A percentile compares a stretch with the other conserved stretches of the same genome.
phyloP scores from a whole-genome alignment of 352 stramenopile species.

The Phytophthora podocarpi region DNA sequence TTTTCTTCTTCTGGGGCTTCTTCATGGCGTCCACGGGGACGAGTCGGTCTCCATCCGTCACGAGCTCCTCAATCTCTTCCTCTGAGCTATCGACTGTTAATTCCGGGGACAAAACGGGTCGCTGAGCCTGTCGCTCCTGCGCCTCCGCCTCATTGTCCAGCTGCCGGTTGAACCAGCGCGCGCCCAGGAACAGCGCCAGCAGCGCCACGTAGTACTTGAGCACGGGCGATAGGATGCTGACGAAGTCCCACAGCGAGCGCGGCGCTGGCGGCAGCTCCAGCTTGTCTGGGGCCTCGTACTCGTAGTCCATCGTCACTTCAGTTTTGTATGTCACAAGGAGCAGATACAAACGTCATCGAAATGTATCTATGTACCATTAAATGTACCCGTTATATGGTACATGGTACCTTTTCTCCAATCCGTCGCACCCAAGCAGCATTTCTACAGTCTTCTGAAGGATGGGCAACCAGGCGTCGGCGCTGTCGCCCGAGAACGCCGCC shows the following conservation, averaged over 20 bases:
- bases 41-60: conserved; percentile 60
- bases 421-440: conserved; percentile 20
- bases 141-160: conserved; percentile 54
- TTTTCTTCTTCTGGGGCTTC: conserved; percentile 41
- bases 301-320: conserved; percentile 7
- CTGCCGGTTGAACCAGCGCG: conserved; percentile 63
- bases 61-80: conserved; percentile 71
- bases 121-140: conserved; percentile 45
- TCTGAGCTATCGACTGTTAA: conserved; percentile 59
- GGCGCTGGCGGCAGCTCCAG: conserved; percentile 37
- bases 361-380: conserved; percentile 9
- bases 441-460: conserved; percentile 18
- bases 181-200: conserved; percentile 58
- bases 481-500: conserved; percentile 6
- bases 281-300: conserved; percentile 8
- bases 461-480: conserved; percentile 32
- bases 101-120: conserved; percentile 53
- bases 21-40: conserved; percentile 36
- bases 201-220: conserved; percentile 80
- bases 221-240: conserved; percentile 57
- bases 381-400: not conserved
- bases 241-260: conserved; percentile 63
- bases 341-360: not conserved
- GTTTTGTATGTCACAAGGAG: too few species aligned
- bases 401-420: not conserved